phyloP scores from a whole-genome alignment of 2,329 filamentous ascomycete species.

The Aspergillus sp. region DNA sequence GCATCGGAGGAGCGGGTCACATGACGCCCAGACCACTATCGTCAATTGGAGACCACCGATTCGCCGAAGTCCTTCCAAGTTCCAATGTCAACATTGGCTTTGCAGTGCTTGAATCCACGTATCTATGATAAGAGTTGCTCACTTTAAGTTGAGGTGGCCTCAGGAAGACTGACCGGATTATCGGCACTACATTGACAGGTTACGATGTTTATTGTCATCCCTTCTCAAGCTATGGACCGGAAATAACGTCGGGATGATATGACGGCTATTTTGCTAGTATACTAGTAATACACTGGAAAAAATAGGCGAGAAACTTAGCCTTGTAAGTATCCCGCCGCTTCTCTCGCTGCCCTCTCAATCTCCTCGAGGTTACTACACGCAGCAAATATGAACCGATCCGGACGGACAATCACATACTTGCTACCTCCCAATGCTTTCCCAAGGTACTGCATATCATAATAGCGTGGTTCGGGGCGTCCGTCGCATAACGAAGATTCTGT shows the following conservation, averaged over 20 bases:
- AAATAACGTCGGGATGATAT: too few relatives aligned
- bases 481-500: slow-evolving; percentile 26
- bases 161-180: too few relatives aligned
- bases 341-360: slow-evolving; percentile 13
- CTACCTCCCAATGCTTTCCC: slow-evolving; percentile 17
- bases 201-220: too few relatives aligned
- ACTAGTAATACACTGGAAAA: not conserved
- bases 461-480: slow-evolving; percentile 27
- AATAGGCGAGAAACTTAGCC: not conserved
- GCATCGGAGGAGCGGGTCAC: not conserved
- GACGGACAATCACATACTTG: slow-evolving; percentile 32
- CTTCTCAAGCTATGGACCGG: too few relatives aligned
- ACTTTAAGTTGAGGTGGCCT: too few relatives aligned
- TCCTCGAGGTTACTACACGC: slow-evolving; percentile 24
- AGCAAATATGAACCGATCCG: slow-evolving; percentile 37
- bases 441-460: slow-evolving; percentile 30
- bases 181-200: too few relatives aligned
- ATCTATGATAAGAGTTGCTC: too few relatives aligned
- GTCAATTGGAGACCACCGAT: not conserved
- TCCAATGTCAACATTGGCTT: too few relatives aligned
- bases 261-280: too few relatives aligned
- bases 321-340: not conserved
- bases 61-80: too few relatives aligned
- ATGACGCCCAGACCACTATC: not conserved
- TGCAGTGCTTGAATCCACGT: too few relatives aligned